phyloP scores from a whole-genome alignment of 495 filamentous ascomycete genomes.

The Podospora conica region DNA sequence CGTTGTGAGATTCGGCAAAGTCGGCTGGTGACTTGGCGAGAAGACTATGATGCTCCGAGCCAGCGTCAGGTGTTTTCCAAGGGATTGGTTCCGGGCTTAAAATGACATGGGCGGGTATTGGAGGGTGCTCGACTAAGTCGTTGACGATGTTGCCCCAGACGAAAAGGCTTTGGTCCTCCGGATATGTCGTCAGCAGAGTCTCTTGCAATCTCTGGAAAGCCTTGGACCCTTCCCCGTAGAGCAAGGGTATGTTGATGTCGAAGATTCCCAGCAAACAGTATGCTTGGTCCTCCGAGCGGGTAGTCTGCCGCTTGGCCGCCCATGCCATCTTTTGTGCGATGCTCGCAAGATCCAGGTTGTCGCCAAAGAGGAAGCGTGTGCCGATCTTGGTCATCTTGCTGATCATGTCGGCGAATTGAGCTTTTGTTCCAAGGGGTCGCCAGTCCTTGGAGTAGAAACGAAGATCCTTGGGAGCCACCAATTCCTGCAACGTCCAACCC shows the following conservation, averaged over 20 bases:
- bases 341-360: neutral
- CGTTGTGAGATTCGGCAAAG: neutral
- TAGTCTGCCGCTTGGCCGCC: conserved; percentile 11
- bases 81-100: neutral
- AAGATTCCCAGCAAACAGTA: conserved; percentile 23
- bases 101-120: neutral
- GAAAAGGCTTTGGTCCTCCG: neutral
- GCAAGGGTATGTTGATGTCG: conserved; percentile 23
- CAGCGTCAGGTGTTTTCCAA: neutral
- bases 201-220: conserved; percentile 3
- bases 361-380: neutral
- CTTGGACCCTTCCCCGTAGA: conserved; percentile 21
- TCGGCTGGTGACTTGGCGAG: neutral
- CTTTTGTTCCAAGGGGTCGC: conserved; percentile 15
- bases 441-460: conserved; percentile 30
- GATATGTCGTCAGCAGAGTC: neutral
- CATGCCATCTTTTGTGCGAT: conserved; percentile 17
- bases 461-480: conserved; percentile 29
- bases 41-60: neutral
- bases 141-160: neutral
- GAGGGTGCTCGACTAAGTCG: neutral
- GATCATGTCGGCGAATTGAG: neutral
- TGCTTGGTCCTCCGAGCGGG: conserved; percentile 12
- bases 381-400: conserved; percentile 7
- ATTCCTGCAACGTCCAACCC: conserved; percentile 40